Evolutionary conservation across 345 rosid genomes (phyloP), one percentile per base, ranked within the genome.

Genomic region (Euclidium syriacum): DNA sequence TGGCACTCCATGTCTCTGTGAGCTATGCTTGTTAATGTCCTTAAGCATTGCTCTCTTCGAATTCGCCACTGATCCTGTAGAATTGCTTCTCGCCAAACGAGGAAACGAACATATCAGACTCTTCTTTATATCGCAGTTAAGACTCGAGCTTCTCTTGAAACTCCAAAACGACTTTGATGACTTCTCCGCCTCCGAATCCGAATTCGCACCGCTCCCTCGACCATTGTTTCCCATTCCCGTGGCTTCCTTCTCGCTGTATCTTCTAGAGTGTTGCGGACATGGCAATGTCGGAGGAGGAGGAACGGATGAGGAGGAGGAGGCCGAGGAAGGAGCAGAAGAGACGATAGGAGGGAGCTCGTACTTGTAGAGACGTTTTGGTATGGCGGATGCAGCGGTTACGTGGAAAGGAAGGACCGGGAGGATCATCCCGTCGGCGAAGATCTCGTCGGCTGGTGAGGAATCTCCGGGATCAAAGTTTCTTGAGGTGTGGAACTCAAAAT

Each of bases 391-490:
- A 3, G 36, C 7, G n/a, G 52, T 65, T 12, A 47, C 64, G 15
- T 71, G 87, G 56, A 75, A 50, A 29, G 73, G 68, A 41, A 46
- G 77, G 44, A 73, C 47, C 0, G 97, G 94, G 62, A 83, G 86
- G 77, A 91, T 84, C 80, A 84, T 81, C 2, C 96, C 96, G 12
- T 84, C 81, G 0, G 83, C 78, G 43, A 91, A 91, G 41, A 91
- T 78, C 64, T 86, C 91, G 1, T 88, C 96, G 3, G 98, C 98
- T 10, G 84, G 75, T 35, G 79, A 84, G 35, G 85, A 80, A 50
- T 78, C 64, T 42, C 19, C 59, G 3, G 66, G 81, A 10, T 67
- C 77, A 4, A 61, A 64, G 71, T 66, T 70, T 58, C 75, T 72
- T 36, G 76, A 72, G 33, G 65, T 55, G 64, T 66, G 77, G 83